Conservation (phyloP, 768 basidiomycete species). For the Russula lepida region DNA sequence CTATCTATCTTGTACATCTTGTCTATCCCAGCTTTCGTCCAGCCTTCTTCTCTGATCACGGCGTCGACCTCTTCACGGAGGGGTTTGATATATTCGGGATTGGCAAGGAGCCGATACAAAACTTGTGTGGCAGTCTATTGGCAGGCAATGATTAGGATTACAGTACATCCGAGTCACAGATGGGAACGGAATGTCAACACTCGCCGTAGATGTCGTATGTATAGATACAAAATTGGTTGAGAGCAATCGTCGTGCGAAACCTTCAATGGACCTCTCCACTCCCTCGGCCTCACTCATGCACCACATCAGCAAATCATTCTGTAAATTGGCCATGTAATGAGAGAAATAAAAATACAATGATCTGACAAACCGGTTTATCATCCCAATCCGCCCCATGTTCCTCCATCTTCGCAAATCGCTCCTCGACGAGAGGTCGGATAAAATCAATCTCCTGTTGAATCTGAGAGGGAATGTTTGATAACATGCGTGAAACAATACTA, state of each 20-base stretch:
- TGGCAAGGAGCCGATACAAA: slow-evolving; percentile 21
- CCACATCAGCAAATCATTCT: slow-evolving; percentile 38
- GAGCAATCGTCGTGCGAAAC: slow-evolving; percentile 28
- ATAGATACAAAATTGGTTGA: slow-evolving; percentile 33
- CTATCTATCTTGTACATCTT: slow-evolving; percentile 30
- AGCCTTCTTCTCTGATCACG: slow-evolving; percentile 9
- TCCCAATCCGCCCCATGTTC: neutral
- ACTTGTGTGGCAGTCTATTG: slow-evolving; percentile 5
- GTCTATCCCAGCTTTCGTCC: slow-evolving; percentile 6
- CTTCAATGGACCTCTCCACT: slow-evolving; percentile 27
- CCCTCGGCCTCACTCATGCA: no score
- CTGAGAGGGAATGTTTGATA: neutral
- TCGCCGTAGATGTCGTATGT: slow-evolving; percentile 30
- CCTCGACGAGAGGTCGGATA: slow-evolving; percentile 1
- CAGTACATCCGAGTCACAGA: no score
- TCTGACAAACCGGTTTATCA: no score
- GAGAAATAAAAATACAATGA: neutral
- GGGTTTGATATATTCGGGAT: slow-evolving; percentile 23
- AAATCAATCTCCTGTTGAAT: neutral
- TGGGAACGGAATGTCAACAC: neutral
- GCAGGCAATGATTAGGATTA: neutral
- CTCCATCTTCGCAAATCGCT: neutral
- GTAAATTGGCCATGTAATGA: neutral
- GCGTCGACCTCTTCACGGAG: slow-evolving; percentile 23
- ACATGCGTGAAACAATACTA: neutral